phyloP scores from a whole-genome alignment of 257 asterid genomes.

The Fraxinus quadrangulata region DNA sequence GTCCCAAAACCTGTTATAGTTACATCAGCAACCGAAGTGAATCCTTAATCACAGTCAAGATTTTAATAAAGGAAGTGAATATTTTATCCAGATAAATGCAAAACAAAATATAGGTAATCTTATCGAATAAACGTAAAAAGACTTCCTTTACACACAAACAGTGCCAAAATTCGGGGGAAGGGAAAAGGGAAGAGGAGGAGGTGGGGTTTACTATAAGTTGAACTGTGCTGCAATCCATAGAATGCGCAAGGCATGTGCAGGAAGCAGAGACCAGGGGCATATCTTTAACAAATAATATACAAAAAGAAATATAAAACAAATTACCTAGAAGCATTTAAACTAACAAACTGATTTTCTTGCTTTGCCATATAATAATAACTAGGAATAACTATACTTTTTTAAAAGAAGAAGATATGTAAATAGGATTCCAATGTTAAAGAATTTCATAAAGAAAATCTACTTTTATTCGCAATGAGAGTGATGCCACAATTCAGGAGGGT shows the following conservation, averaged over 20 bases:
- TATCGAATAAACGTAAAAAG: not conserved
- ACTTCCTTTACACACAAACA: not conserved
- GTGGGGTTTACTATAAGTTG: not conserved
- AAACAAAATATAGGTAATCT: not conserved
- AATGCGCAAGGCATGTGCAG: not conserved
- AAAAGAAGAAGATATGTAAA: not conserved
- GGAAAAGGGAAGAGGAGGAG: not conserved
- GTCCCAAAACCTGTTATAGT: slow-evolving; percentile 59
- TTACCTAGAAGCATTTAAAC: not conserved
- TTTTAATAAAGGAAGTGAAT: not conserved
- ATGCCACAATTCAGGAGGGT: not conserved
- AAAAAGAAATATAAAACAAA: not conserved
- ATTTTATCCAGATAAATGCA: not conserved
- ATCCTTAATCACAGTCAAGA: slow-evolving; percentile 4
- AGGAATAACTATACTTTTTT: not conserved
- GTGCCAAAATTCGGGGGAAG: not conserved
- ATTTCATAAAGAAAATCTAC: not conserved
- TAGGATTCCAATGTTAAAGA: not conserved
- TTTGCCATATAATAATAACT: not conserved
- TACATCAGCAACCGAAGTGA: slow-evolving; percentile 18
- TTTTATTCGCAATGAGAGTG: not conserved
- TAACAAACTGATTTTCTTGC: not conserved
- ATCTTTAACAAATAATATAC: not conserved
- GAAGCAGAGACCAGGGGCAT: not conserved
- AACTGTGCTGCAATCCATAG: no score